These are phyloP conservation scores for Saccharomycopsis capsularis DNA, from an alignment of 805 yeast genomes.

Conservation along the genomic window DNA sequence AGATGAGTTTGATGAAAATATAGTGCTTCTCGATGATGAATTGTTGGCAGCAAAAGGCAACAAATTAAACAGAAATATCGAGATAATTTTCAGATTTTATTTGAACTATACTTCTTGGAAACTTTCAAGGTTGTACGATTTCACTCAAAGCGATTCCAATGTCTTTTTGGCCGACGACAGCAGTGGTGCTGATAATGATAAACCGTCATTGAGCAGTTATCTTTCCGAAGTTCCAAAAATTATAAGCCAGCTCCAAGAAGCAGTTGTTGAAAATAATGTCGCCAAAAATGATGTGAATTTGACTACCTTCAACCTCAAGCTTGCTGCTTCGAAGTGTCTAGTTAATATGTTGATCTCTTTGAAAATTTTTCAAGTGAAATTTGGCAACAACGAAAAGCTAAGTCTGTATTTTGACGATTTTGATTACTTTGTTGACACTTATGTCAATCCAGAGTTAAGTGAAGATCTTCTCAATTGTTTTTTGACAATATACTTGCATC, in stretches of 20 bases:
- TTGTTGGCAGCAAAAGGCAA: neutral
- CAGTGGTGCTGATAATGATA: neutral
- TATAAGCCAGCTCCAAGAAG: constrained; percentile 1
- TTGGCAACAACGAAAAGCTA: constrained; percentile 23
- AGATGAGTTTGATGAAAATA: neutral
- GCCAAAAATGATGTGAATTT: neutral
- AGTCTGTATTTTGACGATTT: constrained; percentile 13
- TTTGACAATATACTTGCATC: constrained; percentile 38
- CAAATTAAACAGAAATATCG: neutral
- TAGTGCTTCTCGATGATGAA: neutral
- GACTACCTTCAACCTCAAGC: constrained; percentile 3
- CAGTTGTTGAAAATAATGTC: neutral
- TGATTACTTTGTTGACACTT: constrained; percentile 17
- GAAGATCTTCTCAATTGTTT: neutral
- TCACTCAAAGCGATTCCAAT: constrained; percentile 4
- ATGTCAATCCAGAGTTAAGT: neutral
- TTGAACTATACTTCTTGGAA: constrained; percentile 17
- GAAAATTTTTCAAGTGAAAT: constrained; percentile 32
- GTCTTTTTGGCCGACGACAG: neutral
- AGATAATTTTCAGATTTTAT: constrained; percentile 12
- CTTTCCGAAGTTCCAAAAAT: neutral
- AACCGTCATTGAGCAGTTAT: constrained; percentile 6
- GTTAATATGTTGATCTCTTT: constrained; percentile 33
- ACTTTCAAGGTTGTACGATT: constrained; percentile 25
- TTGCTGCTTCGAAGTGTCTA: constrained; percentile 4